Evolutionary conservation across 1,139 yeast genomes (phyloP), one percentile per base, ranked within the genome.

Genomic region (Nakaseomyces kungkrabaensis): DNA sequence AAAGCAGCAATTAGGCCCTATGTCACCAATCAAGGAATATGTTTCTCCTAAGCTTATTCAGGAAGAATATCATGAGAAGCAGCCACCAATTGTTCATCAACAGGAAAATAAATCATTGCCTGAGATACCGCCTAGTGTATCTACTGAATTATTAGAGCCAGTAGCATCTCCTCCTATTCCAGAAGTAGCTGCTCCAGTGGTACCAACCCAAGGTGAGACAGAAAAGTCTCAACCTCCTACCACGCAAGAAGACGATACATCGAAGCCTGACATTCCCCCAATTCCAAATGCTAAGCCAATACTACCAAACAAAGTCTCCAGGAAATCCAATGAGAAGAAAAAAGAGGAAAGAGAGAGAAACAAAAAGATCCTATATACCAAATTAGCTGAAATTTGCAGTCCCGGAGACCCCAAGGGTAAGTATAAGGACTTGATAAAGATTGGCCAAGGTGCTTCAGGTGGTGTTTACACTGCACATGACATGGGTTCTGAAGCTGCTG

Each of bases 391-490:
- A 42, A 90, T 92, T 46, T 92, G 97, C 62, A 77, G 88, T 2
- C 82, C 79, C 40, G 95, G 92, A 3, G 95, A 94, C 67, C 98
- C 99, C n/a, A 79, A 82, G 36, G 73, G 73, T 50, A 67, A 78
- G 47, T 94, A 87, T 67, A 72, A 75, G 46, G 82, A 82, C 61
- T 72, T 90, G 53, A 73, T 76, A 22, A 90, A 92, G 71, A 85
- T 92, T 62, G 98, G 98, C 5, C 97, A 92, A 70, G 98, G 98
- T 62, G 98, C 98, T 0, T 83, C 95, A 38, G 98, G 98, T 52
- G 97, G 97, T 49, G 98, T 92, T 46, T 92, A 83, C 65, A 87
- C 95, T 38, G 97, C 97, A 0, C 82, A 83, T 61, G 89, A 85
- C 59, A 68, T 69, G 31, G 77, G 78, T 24, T 74, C 77, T 9